A percentile compares a stretch with the other conserved stretches of the same genome.
phyloP scores from a whole-genome alignment of 2,329 filamentous ascomycete genomes.

The Incumbomyces delicatus region DNA sequence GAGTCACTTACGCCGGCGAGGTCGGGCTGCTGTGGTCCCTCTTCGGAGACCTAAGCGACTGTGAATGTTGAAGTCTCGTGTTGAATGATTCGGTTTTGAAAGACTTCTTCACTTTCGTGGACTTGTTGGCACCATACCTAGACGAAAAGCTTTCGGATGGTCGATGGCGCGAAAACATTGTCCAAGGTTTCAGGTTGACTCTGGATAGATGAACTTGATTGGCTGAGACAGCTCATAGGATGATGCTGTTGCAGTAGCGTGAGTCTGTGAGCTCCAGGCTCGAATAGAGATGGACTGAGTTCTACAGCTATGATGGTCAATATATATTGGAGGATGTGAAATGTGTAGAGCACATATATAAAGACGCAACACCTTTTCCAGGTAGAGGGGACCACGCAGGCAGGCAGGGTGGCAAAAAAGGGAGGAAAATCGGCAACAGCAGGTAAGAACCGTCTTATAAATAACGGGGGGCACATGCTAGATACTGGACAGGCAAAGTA shows the following conservation, averaged over 20 bases:
- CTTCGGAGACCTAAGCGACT: conserved; percentile 15
- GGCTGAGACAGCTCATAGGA: conserved; percentile 43
- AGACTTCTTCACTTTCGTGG: conserved; percentile 27
- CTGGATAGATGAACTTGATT: conserved; percentile 30
- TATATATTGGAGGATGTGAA: too few relatives aligned
- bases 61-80: conserved; percentile 14
- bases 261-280: conserved; percentile 6
- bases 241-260: background rate
- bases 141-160: conserved; percentile 29
- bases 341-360: too few relatives aligned
- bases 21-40: conserved; percentile 23
- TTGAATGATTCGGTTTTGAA: conserved; percentile 24
- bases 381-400: background rate
- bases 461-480: conserved; percentile 3
- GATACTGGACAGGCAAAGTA: background rate
- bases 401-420: background rate
- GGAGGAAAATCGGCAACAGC: background rate
- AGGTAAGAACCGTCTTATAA: conserved; percentile 3
- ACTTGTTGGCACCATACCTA: conserved; percentile 34
- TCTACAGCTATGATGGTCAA: conserved; percentile 1
- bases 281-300: background rate
- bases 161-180: conserved; percentile 14
- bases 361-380: too few relatives aligned
- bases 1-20: conserved; percentile 22
- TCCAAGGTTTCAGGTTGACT: conserved; percentile 6